Evolutionary conservation across 2,329 filamentous ascomycete genomes (phyloP), one percentile per base, ranked within the genome.

Genomic region (Monosporascus sp.): DNA sequence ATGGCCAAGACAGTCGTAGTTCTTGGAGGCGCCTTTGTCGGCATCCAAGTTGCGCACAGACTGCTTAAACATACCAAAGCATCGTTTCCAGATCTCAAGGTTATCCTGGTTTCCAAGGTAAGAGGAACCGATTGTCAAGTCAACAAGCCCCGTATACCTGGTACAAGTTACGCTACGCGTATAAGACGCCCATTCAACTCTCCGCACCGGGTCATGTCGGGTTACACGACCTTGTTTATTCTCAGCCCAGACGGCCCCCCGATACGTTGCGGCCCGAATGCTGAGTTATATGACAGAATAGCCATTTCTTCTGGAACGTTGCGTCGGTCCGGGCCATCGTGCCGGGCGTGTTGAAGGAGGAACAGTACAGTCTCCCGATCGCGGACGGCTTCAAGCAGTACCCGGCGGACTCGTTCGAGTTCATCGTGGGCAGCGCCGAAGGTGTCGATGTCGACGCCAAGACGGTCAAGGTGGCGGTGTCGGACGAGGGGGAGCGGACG

Each of bases 271-370:
- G 7, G 45, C 46, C 35, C 45, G 22, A 51, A 27, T 52, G 15
- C 38, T 53, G 47, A 56, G 24, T 6, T 20, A 1, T 14, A 31
- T 47, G 35, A 43, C 68, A 82, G 76, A 82, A 75, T 59, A 76
- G 71, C 56, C 79, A 83, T 60, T 79, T 83, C 58, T 83, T 75
- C 70, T 82, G 79, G 80, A 82, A 82, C 66, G 52, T 82, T 5
- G 80, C 79, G 25, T 74, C 80, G 1, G 75, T 81, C 44, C 77
- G 81, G 47, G 79, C 77, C 65, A 74, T 83, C 56, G 67, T 83
- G 46, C 79, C 80, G 3, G 75, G 72, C 38, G 56, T 71, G 48
- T 58, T 82, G 62, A 71, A 70, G 38, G 76, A 81, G 55, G 74
- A 79, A 11, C 69, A 81, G 58, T 67, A 81, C 58, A 73, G 77